These are phyloP conservation scores for Pyricularia pennisetigena DNA, from an alignment of 2,329 filamentous ascomycete genomes.

Conservation along the genomic window DNA sequence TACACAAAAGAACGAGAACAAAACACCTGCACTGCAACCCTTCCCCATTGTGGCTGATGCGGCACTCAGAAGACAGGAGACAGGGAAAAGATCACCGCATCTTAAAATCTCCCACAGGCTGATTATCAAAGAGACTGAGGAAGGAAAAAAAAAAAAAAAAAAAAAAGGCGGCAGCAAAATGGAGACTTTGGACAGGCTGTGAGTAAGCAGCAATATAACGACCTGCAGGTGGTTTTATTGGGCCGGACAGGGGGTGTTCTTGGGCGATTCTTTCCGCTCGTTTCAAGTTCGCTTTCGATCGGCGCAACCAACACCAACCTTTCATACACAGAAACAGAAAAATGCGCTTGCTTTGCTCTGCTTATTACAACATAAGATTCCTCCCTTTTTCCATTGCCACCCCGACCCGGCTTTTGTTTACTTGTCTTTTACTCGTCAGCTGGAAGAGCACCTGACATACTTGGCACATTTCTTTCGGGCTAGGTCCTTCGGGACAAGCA, in stretches of 20 bases:
- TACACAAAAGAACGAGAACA: too few species aligned
- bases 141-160: background rate
- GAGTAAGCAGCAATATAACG: background rate
- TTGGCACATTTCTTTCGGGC: background rate
- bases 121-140: background rate
- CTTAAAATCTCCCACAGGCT: background rate
- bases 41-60: background rate
- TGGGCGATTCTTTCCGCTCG: background rate
- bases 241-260: background rate
- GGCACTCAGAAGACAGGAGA: background rate
- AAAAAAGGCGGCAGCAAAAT: background rate
- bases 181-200: background rate
- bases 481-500: background rate
- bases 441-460: background rate
- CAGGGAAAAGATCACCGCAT: background rate
- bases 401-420: too few species aligned
- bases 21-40: too few species aligned
- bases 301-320: too few species aligned
- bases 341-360: too few species aligned
- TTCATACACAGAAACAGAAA: too few species aligned
- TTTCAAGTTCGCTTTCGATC: background rate
- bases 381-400: background rate
- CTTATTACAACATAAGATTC: too few species aligned
- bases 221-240: background rate
- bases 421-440: background rate